Evolutionary conservation across 176 grass and related monocot species (phyloP).

Genomic region (Carex pumila): DNA sequence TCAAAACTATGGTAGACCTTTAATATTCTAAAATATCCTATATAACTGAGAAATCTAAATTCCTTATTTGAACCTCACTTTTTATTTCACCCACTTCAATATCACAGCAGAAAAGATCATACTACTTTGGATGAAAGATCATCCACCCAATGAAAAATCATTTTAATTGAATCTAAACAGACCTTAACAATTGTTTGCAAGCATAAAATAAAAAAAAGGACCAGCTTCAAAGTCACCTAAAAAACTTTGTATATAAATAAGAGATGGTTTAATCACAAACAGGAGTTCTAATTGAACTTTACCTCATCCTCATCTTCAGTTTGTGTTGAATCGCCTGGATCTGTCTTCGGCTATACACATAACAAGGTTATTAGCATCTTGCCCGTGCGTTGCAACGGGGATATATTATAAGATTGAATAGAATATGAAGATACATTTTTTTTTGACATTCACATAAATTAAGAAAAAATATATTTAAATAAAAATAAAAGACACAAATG

Average conservation of each 20-base stretch:
- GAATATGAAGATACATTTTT: too few relatives aligned
- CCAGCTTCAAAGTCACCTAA: not conserved
- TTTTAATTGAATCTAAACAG: not conserved
- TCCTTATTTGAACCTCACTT: not conserved
- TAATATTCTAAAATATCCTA: not conserved
- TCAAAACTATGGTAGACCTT: not conserved
- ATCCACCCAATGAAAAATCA: not conserved
- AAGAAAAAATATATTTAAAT: too few relatives aligned
- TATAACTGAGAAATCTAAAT: not conserved
- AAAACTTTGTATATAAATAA: not conserved
- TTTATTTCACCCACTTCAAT: not conserved
- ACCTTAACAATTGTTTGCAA: not conserved
- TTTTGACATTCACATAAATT: too few relatives aligned
- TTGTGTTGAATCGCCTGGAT: conserved; percentile 13
- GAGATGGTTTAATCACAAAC: not conserved
- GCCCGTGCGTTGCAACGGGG: too few relatives aligned
- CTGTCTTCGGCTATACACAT: not conserved
- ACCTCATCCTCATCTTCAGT: conserved; percentile 3
- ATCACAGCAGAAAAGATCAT: not conserved
- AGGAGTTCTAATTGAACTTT: not conserved
- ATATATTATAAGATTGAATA: too few relatives aligned
- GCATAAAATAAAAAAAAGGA: not conserved
- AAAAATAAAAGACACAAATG: too few relatives aligned
- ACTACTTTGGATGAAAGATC: not conserved
- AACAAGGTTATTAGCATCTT: too few relatives aligned